Conservation (phyloP, 2,329 filamentous ascomycete species). For the Colletotrichum sojae region DNA sequence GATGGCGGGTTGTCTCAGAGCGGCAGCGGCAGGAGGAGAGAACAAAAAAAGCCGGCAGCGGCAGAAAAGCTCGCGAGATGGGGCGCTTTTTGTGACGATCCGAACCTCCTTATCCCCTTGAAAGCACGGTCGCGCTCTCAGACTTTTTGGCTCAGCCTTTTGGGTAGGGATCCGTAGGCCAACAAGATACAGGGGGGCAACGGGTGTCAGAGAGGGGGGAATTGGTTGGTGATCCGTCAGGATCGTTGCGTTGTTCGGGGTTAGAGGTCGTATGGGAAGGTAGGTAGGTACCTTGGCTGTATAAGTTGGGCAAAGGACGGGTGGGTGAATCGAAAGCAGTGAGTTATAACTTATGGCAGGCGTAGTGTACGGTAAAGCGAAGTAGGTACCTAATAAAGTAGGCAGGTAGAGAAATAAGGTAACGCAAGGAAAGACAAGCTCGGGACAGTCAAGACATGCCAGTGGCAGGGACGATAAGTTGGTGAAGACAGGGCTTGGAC, state of each 20-base stretch:
- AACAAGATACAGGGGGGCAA: conserved; percentile 30
- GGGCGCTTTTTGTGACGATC: conserved; percentile 39
- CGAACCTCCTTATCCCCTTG: conserved; percentile 35
- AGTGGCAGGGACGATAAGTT: conserved; percentile 6
- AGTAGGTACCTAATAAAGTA: conserved; percentile 2
- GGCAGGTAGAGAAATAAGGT: not conserved
- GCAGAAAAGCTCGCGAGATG: conserved; percentile 22
- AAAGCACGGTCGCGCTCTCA: conserved; percentile 37
- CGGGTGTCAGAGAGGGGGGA: conserved; percentile 13
- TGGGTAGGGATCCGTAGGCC: conserved; percentile 38
- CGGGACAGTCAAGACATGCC: conserved; percentile 26
- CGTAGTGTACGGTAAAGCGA: not conserved
- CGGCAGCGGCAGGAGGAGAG: conserved; percentile 15
- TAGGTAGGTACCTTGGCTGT: no score
- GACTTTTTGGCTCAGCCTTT: conserved; percentile 37
- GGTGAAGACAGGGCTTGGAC: not conserved
- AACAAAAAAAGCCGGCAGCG: conserved; percentile 13
- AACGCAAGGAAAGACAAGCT: conserved; percentile 29
- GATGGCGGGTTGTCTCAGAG: conserved; percentile 3
- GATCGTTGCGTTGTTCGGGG: conserved; percentile 28
- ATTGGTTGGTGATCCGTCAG: conserved; percentile 34
- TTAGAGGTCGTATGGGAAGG: not conserved
- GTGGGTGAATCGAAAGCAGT: not conserved
- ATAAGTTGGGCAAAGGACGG: not conserved
- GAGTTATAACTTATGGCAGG: not conserved